Evolutionary conservation across 257 asterid genomes (phyloP).

Genomic region (Leptodermis oblonga): DNA sequence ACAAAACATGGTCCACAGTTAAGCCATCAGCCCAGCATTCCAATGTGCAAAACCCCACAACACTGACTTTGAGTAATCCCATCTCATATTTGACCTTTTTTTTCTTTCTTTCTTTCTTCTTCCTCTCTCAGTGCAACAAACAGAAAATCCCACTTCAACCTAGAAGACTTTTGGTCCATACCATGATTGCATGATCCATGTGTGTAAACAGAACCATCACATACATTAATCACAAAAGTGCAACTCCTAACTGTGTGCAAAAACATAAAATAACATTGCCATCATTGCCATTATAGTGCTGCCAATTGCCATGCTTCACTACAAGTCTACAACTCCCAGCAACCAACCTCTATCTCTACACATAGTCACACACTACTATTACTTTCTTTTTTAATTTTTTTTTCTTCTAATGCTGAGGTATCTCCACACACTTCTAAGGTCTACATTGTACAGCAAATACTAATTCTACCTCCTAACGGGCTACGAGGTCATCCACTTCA

Average conservation of each 20-base stretch:
- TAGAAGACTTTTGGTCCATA: not conserved
- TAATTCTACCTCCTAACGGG: too few relatives aligned
- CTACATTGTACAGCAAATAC: too few relatives aligned
- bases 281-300: not conserved
- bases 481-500: too few relatives aligned
- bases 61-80: not conserved
- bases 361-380: conserved; percentile 8
- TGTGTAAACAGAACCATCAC: not conserved
- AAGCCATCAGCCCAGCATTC: not conserved
- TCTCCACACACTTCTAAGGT: too few relatives aligned
- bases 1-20: conserved; percentile 9
- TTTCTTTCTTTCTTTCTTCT: too few relatives aligned
- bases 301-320: not conserved
- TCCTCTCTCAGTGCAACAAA: not conserved
- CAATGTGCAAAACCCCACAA: conserved; percentile 10
- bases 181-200: not conserved
- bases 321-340: conserved; percentile 10
- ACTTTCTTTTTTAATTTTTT: too few relatives aligned
- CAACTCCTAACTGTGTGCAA: not conserved
- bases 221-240: conserved; percentile 3
- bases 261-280: not conserved
- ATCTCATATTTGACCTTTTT: not conserved
- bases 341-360: not conserved
- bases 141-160: not conserved
- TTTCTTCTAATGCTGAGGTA: too few relatives aligned